These are phyloP conservation scores for Cercospora citrullina DNA, from an alignment of 2,329 filamentous ascomycete genomes.

Conservation along the genomic window DNA sequence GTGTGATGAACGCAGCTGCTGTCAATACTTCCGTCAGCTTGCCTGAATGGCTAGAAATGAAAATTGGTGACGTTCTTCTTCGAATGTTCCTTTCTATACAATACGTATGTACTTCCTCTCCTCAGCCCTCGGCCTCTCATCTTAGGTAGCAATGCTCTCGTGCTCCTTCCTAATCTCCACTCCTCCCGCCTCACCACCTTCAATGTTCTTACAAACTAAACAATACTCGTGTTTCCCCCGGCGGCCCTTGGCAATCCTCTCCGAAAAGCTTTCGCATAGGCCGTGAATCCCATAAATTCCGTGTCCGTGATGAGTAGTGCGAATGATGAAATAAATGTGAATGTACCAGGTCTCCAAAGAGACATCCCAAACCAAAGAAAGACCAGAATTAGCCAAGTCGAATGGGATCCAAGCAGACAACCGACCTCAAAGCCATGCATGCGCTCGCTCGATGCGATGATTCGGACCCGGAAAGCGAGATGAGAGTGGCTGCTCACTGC, in stretches of 20 bases:
- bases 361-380: not conserved
- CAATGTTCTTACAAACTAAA: not conserved
- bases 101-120: not conserved
- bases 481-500: not conserved
- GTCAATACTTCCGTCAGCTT: not conserved
- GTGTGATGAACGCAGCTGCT: not conserved
- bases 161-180: not conserved
- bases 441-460: not conserved
- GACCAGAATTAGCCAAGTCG: not conserved
- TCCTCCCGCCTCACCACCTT: not conserved
- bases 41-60: not conserved
- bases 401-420: not conserved
- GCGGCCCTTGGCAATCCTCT: not conserved
- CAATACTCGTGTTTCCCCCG: not conserved
- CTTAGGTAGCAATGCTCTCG: not conserved
- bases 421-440: not conserved
- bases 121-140: not conserved
- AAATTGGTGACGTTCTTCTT: not conserved
- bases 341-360: not conserved
- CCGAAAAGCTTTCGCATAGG: not conserved
- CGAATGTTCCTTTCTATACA: not conserved
- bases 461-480: not conserved
- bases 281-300: not conserved
- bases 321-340: not conserved
- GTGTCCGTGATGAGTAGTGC: not conserved